Conservation (phyloP, 768 basidiomycete species). For the Kwoniella dejecticola region DNA sequence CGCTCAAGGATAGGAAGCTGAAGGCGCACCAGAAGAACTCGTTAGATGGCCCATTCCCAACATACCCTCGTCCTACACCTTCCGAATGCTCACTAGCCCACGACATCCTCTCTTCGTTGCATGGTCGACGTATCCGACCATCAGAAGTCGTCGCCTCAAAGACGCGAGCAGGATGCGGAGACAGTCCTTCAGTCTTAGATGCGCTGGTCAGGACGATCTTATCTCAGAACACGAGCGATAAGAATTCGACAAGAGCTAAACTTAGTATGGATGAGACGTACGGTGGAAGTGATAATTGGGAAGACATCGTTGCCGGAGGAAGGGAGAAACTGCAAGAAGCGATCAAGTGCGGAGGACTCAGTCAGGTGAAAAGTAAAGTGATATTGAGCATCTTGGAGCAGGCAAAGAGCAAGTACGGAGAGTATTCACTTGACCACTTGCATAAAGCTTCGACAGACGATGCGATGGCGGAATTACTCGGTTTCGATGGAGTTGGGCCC, state of each 20-base stretch:
- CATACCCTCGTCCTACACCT: constrained; percentile 39
- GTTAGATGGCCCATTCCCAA: constrained; percentile 36
- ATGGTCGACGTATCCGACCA: constrained; percentile 33
- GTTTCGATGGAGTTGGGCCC: constrained; percentile 46
- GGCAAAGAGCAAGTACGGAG: constrained; percentile 39
- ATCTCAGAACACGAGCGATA: constrained; percentile 43
- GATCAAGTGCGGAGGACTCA: constrained; percentile 50
- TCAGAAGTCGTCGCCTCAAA: constrained; percentile 35
- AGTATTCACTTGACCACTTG: constrained; percentile 47
- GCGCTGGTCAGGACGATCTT: constrained; percentile 48
- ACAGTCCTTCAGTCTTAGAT: constrained; percentile 47
- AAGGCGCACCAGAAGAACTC: constrained; percentile 13
- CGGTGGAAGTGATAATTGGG: constrained; percentile 49
- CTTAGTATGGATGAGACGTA: constrained; percentile 43
- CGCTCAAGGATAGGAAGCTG: constrained; percentile 11
- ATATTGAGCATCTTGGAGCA: constrained; percentile 48
- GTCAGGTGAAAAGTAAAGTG: constrained; percentile 44
- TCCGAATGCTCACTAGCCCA: constrained; percentile 41
- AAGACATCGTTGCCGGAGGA: constrained; percentile 37
- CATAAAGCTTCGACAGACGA: constrained; percentile 42
- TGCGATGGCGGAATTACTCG: constrained; percentile 41
- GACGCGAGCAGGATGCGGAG: constrained; percentile 44
- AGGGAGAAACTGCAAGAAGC: constrained; percentile 41
- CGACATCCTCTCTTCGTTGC: constrained; percentile 30
- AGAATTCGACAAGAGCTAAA: constrained; percentile 45